Evolutionary conservation across 225 moss, liverwort and hornwort genomes (phyloP).

Genomic region (Marchantia paleacea): DNA sequence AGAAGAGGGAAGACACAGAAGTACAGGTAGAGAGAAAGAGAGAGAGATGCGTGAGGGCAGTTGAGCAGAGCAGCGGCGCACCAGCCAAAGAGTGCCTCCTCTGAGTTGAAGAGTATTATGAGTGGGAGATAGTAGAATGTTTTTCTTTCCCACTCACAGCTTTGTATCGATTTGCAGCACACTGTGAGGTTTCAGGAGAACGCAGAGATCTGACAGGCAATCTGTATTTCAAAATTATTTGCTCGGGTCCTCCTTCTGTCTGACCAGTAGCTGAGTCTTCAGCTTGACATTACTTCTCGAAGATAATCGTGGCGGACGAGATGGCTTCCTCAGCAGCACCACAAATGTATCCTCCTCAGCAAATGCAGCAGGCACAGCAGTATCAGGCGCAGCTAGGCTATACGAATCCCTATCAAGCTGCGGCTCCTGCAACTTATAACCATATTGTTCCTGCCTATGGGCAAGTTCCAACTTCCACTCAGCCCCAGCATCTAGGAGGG

Average conservation of each 20-base stretch:
- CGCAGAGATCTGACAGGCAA: neutral
- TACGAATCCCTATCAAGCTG: slow-evolving; percentile 18
- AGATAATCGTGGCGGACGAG: neutral
- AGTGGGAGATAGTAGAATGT: neutral
- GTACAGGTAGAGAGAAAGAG: neutral
- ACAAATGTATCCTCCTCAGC: slow-evolving; percentile 34
- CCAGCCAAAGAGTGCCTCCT: neutral
- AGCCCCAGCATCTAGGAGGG: neutral
- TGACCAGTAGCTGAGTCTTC: neutral
- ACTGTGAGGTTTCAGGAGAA: neutral
- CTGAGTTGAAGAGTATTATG: neutral
- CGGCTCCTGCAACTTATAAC: slow-evolving; percentile 20
- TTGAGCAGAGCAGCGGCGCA: neutral
- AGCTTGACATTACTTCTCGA: neutral
- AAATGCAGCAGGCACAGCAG: slow-evolving; percentile 29
- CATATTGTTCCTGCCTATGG: slow-evolving; percentile 35
- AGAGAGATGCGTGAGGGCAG: neutral
- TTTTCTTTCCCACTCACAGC: neutral
- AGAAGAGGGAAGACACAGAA: too few species aligned
- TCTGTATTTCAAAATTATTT: too few species aligned
- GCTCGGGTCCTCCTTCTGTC: too few species aligned
- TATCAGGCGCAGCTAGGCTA: slow-evolving; percentile 26
- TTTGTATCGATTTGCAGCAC: neutral
- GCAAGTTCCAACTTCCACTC: slow-evolving; percentile 26
- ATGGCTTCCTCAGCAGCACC: slow-evolving; percentile 37